A percentile compares a stretch with the other conserved stretches of the same genome.
Conservation (phyloP, 192 early-diverging fungal species). For the Backusella tarrabulga region DNA sequence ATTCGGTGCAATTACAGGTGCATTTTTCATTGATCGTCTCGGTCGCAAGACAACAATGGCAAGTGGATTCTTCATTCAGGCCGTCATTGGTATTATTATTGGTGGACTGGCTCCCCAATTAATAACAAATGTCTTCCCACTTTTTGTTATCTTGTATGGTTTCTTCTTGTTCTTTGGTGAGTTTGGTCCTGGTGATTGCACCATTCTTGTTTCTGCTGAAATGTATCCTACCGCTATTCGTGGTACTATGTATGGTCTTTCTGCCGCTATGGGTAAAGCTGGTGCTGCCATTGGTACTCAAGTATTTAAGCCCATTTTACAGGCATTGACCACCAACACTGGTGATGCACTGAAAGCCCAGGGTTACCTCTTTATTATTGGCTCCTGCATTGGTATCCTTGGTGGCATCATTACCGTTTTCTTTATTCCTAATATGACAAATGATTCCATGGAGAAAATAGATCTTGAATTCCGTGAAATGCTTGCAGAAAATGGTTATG, state of each 20-base stretch:
- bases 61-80: constrained; percentile 49
- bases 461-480: constrained; percentile 50
- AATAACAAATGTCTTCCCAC: constrained; percentile 36
- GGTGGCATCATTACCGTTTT: constrained; percentile 43
- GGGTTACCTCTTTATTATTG: constrained; percentile 45
- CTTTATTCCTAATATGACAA: constrained; percentile 50
- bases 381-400: constrained; percentile 44
- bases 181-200: constrained; percentile 55
- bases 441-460: constrained; percentile 40
- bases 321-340: constrained; percentile 21
- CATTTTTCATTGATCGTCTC: constrained; percentile 37
- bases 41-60: constrained; percentile 54
- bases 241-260: constrained; percentile 50
- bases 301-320: constrained; percentile 43
- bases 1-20: constrained; percentile 48
- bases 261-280: constrained; percentile 44
- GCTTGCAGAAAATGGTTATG: constrained; percentile 44
- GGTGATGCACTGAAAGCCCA: constrained; percentile 36
- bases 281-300: constrained; percentile 46
- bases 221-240: constrained; percentile 54
- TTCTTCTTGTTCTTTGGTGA: constrained; percentile 53
- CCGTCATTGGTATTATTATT: constrained; percentile 42
- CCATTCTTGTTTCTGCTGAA: constrained; percentile 48
- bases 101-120: constrained; percentile 40
- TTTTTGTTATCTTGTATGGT: constrained; percentile 57